phyloP scores from a whole-genome alignment of 2,329 filamentous ascomycete species.

The Graphilbum sp. region DNA sequence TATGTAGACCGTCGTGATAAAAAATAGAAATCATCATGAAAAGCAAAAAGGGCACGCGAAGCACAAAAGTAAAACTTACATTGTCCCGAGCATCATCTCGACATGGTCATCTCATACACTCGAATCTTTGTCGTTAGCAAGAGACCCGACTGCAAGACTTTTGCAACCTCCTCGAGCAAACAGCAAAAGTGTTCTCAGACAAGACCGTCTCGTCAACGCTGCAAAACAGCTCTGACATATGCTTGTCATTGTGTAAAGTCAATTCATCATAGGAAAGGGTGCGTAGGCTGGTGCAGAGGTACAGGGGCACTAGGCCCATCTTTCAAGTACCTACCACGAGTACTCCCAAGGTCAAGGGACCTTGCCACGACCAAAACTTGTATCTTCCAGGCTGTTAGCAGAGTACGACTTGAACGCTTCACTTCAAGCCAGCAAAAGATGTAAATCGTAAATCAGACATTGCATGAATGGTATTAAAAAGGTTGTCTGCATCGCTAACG shows the following conservation, averaged over 20 bases:
- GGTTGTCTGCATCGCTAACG: constrained; percentile 54
- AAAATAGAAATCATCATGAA: constrained; percentile 51
- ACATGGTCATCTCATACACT: too few relatives aligned
- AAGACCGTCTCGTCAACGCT: constrained; percentile 32
- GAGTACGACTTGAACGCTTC: too few relatives aligned
- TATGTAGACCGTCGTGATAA: constrained; percentile 77
- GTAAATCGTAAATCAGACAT: not conserved
- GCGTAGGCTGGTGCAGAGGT: not conserved
- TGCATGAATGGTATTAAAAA: constrained; percentile 60
- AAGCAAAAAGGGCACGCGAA: constrained; percentile 12
- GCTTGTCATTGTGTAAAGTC: constrained; percentile 75
- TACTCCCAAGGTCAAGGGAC: too few relatives aligned
- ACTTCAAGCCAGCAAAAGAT: too few relatives aligned
- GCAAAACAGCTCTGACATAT: constrained; percentile 73
- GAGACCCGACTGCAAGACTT: too few relatives aligned
- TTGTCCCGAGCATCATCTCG: too few relatives aligned
- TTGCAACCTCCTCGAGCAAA: constrained; percentile 26
- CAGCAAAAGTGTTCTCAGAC: constrained; percentile 22
- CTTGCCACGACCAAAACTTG: too few relatives aligned
- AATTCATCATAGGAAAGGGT: constrained; percentile 53
- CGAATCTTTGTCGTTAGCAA: too few relatives aligned
- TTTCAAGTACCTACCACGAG: too few relatives aligned
- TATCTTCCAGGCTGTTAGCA: too few relatives aligned
- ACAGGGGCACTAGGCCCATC: too few relatives aligned
- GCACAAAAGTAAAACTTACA: constrained; percentile 24